phyloP scores from a whole-genome alignment of 2,329 filamentous ascomycete species.

The Sclerotinia trifoliorum region DNA sequence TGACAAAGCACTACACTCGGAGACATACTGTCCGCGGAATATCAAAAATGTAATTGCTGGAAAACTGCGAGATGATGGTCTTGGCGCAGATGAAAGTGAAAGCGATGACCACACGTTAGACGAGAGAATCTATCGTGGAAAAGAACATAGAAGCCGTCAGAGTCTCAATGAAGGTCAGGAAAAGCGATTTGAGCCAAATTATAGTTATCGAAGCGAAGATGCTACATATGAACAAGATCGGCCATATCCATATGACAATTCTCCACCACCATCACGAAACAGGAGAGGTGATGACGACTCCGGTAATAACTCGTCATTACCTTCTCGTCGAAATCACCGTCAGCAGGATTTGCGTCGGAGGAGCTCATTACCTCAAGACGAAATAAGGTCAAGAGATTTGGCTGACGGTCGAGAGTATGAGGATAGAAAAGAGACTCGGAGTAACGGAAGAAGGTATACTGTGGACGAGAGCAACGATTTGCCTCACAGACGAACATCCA shows the following conservation, averaged over 20 bases:
- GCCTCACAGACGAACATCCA: neutral
- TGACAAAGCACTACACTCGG: slow-evolving; percentile 4
- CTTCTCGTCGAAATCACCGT: too few relatives aligned
- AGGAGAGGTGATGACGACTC: neutral
- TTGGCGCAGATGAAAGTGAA: neutral
- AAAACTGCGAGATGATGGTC: neutral
- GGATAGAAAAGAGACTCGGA: neutral
- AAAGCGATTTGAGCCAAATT: neutral
- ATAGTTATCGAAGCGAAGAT: neutral
- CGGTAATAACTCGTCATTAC: neutral
- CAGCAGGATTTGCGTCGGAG: neutral
- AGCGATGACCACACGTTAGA: neutral
- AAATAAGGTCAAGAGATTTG: neutral
- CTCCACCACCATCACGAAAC: neutral
- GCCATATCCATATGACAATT: neutral
- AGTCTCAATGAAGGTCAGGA: neutral
- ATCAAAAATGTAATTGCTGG: neutral
- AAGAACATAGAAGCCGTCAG: neutral
- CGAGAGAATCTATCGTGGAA: neutral
- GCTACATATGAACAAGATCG: too few relatives aligned
- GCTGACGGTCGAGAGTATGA: neutral
- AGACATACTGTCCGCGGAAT: neutral
- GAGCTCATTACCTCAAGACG: neutral
- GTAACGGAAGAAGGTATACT: neutral
- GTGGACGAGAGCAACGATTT: neutral